Conservation (phyloP, 805 yeast genomes). For the Saturnispora gosingensis region DNA sequence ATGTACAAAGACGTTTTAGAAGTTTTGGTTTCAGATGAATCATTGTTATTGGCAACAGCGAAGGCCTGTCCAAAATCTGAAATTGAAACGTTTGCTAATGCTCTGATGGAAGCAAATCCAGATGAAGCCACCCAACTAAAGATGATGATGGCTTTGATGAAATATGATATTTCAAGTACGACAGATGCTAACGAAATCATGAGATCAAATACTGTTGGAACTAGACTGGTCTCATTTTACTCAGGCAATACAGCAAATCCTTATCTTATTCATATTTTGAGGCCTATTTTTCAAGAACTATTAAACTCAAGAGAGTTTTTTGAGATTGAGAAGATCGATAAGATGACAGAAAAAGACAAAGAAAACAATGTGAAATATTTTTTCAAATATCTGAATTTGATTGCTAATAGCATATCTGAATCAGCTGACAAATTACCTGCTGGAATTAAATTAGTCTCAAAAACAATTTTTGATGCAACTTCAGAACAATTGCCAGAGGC, state of each 20-base stretch:
- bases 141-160: conserved; percentile 45
- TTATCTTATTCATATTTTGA: conserved; percentile 44
- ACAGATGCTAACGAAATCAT: conserved; percentile 61
- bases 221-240: conserved; percentile 62
- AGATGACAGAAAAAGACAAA: conserved; percentile 30
- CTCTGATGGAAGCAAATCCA: conserved; percentile 48
- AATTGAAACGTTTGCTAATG: conserved; percentile 60
- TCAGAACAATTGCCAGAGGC: conserved; percentile 57
- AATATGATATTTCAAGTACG: conserved; percentile 53
- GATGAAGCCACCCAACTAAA: conserved; percentile 29
- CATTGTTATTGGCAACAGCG: conserved; percentile 43
- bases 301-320: conserved; percentile 41
- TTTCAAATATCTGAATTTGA: conserved; percentile 42
- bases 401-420: conserved; percentile 50
- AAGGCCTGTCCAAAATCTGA: conserved; percentile 58
- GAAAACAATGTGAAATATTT: conserved; percentile 38
- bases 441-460: conserved; percentile 64
- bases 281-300: conserved; percentile 48
- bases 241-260: conserved; percentile 58
- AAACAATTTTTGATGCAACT: conserved; percentile 51
- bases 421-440: conserved; percentile 55
- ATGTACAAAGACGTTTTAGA: conserved; percentile 10
- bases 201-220: conserved; percentile 75
- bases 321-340: conserved; percentile 36
- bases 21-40: conserved; percentile 26